Conservation (phyloP, 768 basidiomycete species). For the Tulasnella sp. region DNA sequence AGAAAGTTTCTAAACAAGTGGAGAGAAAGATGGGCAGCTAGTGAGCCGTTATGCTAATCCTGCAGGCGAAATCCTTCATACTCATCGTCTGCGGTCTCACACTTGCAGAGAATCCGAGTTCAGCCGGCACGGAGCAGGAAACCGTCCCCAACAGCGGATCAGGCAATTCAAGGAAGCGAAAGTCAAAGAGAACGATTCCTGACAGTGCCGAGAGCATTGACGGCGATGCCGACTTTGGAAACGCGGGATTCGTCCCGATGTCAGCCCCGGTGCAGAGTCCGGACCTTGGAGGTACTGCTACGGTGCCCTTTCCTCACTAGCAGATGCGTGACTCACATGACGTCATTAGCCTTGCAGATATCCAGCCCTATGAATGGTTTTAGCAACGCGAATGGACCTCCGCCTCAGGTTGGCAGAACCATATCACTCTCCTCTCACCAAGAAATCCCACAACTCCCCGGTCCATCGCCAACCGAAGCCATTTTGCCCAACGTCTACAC, state of each 20-base stretch:
- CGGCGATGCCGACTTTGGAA: not conserved
- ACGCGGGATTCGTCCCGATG: not conserved
- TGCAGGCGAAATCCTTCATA: not conserved
- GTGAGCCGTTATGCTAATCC: not conserved
- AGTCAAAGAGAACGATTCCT: not conserved
- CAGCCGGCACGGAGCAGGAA: not conserved
- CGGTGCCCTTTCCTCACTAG: not conserved
- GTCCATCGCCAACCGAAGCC: not conserved
- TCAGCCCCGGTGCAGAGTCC: not conserved
- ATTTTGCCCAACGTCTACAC: slow-evolving; percentile 4
- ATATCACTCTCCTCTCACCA: not conserved
- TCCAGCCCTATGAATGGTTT: not conserved
- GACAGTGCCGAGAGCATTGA: not conserved
- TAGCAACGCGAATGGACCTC: not conserved
- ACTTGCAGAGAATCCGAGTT: not conserved
- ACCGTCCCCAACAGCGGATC: not conserved
- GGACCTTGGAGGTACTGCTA: not conserved
- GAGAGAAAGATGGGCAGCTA: slow-evolving; percentile 6
- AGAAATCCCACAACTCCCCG: not conserved
- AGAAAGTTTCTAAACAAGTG: slow-evolving; percentile 14
- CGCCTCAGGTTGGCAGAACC: not conserved
- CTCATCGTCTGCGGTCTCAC: not conserved
- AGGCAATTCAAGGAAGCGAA: slow-evolving; percentile 2
- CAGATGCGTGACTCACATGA: not conserved
- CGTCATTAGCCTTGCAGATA: not conserved